These are phyloP conservation scores for Solanum aculeatissimum DNA, from an alignment of 305 asterid species.

Conservation along the genomic window DNA sequence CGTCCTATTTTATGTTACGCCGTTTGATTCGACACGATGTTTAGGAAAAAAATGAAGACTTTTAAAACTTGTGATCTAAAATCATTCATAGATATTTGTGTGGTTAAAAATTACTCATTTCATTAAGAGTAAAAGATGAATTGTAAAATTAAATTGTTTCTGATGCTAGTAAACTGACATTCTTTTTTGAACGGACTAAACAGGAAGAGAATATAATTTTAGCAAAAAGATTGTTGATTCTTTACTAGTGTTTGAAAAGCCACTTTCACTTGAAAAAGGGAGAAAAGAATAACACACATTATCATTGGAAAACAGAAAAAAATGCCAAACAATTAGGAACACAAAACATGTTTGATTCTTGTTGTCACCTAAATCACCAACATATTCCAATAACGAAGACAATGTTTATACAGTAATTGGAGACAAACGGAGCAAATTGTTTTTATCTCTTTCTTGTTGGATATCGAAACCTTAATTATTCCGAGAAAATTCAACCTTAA, in stretches of 20 bases:
- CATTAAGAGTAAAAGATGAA: no score
- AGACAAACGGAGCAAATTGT: not conserved
- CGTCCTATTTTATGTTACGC: no score
- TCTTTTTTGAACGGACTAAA: no score
- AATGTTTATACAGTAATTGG: not conserved
- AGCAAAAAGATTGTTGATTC: not conserved
- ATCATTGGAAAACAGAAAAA: not conserved
- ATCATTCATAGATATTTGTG: no score
- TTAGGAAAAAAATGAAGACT: no score
- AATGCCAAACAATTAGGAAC: not conserved
- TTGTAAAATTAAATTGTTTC: no score
- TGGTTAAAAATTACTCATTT: no score
- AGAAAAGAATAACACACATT: not conserved
- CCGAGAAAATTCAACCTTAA: not conserved
- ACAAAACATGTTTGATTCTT: not conserved
- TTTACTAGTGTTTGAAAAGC: not conserved
- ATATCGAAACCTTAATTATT: constrained; percentile 1
- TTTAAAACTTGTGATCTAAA: no score
- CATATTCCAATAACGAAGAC: not conserved
- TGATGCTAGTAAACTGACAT: no score
- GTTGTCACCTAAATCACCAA: not conserved
- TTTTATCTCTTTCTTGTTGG: not conserved
- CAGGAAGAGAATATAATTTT: no score
- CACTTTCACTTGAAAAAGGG: not conserved
- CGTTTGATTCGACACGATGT: no score